Evolutionary conservation across 345 rosid genomes (phyloP).

Genomic region (Salix brachista): DNA sequence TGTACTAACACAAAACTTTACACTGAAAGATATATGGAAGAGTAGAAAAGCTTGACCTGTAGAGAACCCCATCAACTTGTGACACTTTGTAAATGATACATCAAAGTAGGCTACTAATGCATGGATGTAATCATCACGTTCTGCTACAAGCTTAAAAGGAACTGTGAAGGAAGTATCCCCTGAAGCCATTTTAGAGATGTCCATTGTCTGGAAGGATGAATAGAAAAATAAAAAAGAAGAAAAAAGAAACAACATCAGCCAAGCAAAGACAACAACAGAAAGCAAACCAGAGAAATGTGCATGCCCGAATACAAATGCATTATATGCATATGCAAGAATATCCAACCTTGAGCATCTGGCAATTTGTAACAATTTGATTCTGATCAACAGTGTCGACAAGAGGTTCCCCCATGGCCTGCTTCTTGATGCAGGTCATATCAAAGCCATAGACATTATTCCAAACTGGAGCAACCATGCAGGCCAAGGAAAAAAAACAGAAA

Average conservation of each 20-base stretch:
- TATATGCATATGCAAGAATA: neutral
- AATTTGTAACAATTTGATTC: constrained; percentile 83
- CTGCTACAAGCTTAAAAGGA: constrained; percentile 89
- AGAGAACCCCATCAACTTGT: constrained; percentile 90
- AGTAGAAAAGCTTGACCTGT: constrained; percentile 49
- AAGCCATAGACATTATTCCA: constrained; percentile 95
- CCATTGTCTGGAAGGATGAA: constrained; percentile 71
- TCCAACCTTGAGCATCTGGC: constrained; percentile 75
- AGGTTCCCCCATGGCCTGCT: constrained; percentile 92
- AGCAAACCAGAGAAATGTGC: neutral
- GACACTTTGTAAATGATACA: constrained; percentile 92
- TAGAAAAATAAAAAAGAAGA: neutral
- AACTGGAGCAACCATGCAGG: constrained; percentile 39
- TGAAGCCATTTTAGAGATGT: constrained; percentile 85
- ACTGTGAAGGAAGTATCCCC: constrained; percentile 97
- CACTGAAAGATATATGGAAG: neutral
- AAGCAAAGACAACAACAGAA: neutral
- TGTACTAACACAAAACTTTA: neutral
- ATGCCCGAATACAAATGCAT: no score
- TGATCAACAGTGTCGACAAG: constrained; percentile 94
- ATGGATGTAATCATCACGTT: constrained; percentile 96
- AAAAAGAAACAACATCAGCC: constrained; percentile 1
- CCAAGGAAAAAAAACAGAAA: neutral
- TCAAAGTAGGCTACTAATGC: constrained; percentile 98
- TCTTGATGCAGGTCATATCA: constrained; percentile 98